These are phyloP conservation scores for Obba rivulosa DNA, from an alignment of 768 basidiomycete species.

Conservation along the genomic window DNA sequence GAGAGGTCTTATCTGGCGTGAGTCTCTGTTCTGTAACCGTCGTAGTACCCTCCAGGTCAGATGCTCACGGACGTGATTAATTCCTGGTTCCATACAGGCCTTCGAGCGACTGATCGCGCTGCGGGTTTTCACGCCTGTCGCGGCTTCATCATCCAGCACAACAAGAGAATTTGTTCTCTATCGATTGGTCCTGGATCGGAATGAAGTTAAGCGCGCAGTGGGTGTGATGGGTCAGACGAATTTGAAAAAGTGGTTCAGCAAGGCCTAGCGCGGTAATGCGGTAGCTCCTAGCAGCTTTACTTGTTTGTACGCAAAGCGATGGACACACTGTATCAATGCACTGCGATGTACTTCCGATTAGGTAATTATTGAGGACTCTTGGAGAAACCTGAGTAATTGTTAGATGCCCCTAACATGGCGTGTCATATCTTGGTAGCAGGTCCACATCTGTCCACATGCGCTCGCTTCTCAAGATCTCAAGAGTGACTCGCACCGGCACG, in stretches of 20 bases:
- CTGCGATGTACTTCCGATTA: too few species aligned
- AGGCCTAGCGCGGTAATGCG: constrained; percentile 26
- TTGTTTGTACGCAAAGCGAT: too few species aligned
- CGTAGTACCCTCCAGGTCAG: not conserved
- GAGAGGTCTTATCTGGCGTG: constrained; percentile 62
- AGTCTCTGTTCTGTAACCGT: constrained; percentile 23
- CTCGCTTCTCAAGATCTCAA: too few species aligned
- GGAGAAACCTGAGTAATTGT: too few species aligned
- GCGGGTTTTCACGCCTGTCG: constrained; percentile 50
- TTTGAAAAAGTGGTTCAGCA: constrained; percentile 75
- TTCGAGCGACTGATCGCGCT: constrained; percentile 64
- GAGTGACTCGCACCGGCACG: too few species aligned
- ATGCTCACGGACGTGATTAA: constrained; percentile 2
- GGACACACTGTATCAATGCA: too few species aligned
- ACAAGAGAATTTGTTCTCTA: constrained; percentile 74
- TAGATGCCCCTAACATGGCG: too few species aligned
- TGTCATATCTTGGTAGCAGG: too few species aligned
- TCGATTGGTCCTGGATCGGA: constrained; percentile 57
- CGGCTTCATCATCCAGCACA: constrained; percentile 41
- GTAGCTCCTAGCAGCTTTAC: too few species aligned
- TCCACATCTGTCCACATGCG: too few species aligned
- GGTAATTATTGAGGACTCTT: too few species aligned
- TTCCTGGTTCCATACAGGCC: constrained; percentile 40
- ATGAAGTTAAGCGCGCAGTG: constrained; percentile 63
- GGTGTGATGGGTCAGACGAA: constrained; percentile 62